Evolutionary conservation across 2,329 filamentous ascomycete species (phyloP), one percentile per base, ranked within the genome.

Genomic region (Phaeophleospora eucalypticola): DNA sequence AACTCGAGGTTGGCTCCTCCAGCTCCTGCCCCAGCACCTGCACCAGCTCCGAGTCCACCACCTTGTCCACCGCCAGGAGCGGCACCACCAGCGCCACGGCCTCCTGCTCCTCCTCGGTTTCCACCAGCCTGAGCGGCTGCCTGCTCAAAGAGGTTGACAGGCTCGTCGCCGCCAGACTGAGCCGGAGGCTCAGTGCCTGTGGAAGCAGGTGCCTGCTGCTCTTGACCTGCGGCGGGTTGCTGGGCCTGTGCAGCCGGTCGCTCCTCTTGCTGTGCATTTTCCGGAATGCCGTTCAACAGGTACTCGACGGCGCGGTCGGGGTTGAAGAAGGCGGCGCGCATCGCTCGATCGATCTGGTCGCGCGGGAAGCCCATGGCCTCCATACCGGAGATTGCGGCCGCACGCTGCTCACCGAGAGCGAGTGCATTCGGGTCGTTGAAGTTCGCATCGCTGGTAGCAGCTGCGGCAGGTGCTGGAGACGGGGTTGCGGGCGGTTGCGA

Each of bases 241-340:
- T 56, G 66, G 41, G 71, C 62, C 61, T 72, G 60, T 32, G 65
- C 61, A 40, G 69, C 66, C 59, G 74, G 65, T 63, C 79, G 76
- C 63, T 87, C 82, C 62, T 89, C 82, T 66, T 86, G 82, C 63
- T 84, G 80, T 44, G 90, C 76, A 64, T 82, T 86, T 48, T 94
- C 90, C 41, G 93, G 93, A 52, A 98, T 97, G 43, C 93, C 93
- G 58, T 73, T 95, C 64, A 98, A 68, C 10, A 98, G 81, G 64
- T 98, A 98, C 69, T 98, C 93, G 46, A 98, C 91, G 44, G 93
- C 93, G 61, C 93, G 89, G 68, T 97, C 91, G 12, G 91, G 89
- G 73, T 98, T 98, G 78, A 86, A 94, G 71, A 88, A 98, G 12
- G 93, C 93, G 54, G 93, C 93, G 63, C 91, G 87, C 85, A 98